phyloP scores from a whole-genome alignment of 805 yeast genomes.

The Barnettozyma salicaria region DNA sequence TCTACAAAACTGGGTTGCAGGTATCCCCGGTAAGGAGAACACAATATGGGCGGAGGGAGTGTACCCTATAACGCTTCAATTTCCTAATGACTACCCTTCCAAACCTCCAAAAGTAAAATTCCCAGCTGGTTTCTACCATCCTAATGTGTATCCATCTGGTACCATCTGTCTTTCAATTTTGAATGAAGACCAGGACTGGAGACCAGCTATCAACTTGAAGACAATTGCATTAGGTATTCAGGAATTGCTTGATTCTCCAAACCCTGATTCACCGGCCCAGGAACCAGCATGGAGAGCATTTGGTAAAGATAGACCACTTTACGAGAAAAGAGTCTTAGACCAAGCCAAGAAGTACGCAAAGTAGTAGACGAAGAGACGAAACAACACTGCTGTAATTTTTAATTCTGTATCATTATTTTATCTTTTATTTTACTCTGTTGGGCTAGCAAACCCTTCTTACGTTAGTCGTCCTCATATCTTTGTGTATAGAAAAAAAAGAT shows the following conservation, averaged over 20 bases:
- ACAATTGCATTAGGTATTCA: slow-evolving; percentile 90
- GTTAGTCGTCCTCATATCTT: too few species aligned
- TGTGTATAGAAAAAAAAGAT: background rate
- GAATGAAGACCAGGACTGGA: slow-evolving; percentile 96
- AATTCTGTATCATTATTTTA: background rate
- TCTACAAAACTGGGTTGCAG: slow-evolving; percentile 85
- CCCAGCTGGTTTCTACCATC: slow-evolving; percentile 89
- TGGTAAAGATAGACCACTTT: slow-evolving; percentile 57
- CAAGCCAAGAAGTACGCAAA: slow-evolving; percentile 72
- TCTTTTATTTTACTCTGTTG: background rate
- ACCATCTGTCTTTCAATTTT: slow-evolving; percentile 89
- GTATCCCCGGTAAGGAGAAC: slow-evolving; percentile 86
- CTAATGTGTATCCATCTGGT: slow-evolving; percentile 96
- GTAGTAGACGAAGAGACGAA: slow-evolving; percentile 10
- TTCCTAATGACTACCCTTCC: slow-evolving; percentile 91
- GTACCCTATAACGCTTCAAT: slow-evolving; percentile 73
- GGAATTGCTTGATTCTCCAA: slow-evolving; percentile 83
- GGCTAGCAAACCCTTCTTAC: too few species aligned
- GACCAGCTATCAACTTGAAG: slow-evolving; percentile 90
- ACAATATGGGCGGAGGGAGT: slow-evolving; percentile 91
- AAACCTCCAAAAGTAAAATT: slow-evolving; percentile 94
- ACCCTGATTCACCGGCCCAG: slow-evolving; percentile 95
- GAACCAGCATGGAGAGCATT: slow-evolving; percentile 93
- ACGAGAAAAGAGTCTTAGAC: slow-evolving; percentile 70
- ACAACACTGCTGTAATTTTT: background rate